Conservation (phyloP, 768 basidiomycete species). For the Mycena indigotica region DNA sequence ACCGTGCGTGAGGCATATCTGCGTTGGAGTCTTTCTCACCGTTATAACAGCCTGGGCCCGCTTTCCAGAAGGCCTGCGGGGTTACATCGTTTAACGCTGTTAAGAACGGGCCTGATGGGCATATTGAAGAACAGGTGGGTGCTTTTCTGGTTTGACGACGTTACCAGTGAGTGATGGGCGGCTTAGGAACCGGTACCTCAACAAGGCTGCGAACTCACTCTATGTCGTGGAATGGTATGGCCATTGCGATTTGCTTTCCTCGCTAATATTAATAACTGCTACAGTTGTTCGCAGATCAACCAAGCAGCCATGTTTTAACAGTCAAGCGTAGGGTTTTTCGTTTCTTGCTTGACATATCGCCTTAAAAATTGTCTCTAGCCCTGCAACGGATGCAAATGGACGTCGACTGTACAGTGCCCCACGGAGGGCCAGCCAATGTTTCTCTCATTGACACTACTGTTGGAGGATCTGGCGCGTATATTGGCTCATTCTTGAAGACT, state of each 20-base stretch:
- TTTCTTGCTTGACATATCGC: neutral
- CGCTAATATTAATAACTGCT: neutral
- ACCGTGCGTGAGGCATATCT: constrained; percentile 5
- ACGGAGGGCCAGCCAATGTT: constrained; percentile 20
- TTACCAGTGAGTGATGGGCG: no score
- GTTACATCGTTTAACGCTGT: constrained; percentile 16
- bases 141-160: no score
- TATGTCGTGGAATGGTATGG: constrained; percentile 23
- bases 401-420: constrained; percentile 19
- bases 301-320: constrained; percentile 14
- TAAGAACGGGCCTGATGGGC: constrained; percentile 1
- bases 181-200: no score
- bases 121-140: constrained; percentile 24
- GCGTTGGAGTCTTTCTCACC: neutral
- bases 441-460: constrained; percentile 20
- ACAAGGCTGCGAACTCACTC: constrained; percentile 18
- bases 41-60: constrained; percentile 11
- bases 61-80: constrained; percentile 12
- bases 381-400: constrained; percentile 17
- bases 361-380: no score
- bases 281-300: constrained; percentile 18
- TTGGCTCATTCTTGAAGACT: constrained; percentile 16
- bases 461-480: constrained; percentile 9
- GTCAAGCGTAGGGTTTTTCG: neutral
- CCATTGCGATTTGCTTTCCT: neutral